phyloP scores from a whole-genome alignment of 2,329 filamentous ascomycete genomes.

The Ophiostoma piceae region DNA sequence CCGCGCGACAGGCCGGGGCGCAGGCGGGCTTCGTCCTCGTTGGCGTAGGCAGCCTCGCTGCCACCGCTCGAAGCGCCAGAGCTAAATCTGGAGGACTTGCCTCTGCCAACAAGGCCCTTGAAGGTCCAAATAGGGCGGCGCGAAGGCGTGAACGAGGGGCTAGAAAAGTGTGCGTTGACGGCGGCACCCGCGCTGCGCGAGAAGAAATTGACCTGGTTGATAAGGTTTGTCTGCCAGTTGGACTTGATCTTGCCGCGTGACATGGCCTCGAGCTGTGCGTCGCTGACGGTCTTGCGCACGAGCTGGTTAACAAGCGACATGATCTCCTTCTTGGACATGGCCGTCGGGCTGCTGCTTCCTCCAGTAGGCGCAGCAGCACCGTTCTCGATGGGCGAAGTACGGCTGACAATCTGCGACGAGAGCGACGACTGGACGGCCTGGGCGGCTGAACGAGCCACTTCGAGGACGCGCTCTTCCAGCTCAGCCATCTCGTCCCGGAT shows the following conservation, averaged over 20 bases:
- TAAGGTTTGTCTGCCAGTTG: conserved; percentile 42
- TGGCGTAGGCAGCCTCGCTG: not conserved
- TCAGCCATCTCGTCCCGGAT: conserved; percentile 40
- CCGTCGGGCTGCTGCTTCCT: conserved; percentile 19
- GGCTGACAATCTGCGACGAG: not conserved
- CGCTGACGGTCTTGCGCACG: conserved; percentile 41
- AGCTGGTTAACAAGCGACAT: conserved; percentile 38
- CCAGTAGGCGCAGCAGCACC: conserved; percentile 23
- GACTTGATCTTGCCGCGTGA: conserved; percentile 44
- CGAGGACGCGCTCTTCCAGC: conserved; percentile 32
- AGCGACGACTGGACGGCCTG: conserved; percentile 13
- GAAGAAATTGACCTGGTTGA: conserved; percentile 68
- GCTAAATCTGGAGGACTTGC: not conserved
- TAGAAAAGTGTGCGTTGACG: conserved; percentile 57
- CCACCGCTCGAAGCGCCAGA: not conserved
- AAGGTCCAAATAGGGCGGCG: conserved; percentile 22
- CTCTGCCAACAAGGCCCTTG: conserved; percentile 22
- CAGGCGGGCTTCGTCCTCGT: conserved; percentile 6
- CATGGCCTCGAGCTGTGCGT: conserved; percentile 44
- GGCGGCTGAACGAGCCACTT: conserved; percentile 22
- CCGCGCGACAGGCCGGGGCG: conserved; percentile 21
- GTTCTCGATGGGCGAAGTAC: not conserved
- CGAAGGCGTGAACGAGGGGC: conserved; percentile 45
- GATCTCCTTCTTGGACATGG: conserved; percentile 41
- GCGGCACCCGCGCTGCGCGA: conserved; percentile 58